Conservation (phyloP, 1,284 basidiomycete species). For the Ceratobasidium sp. region DNA sequence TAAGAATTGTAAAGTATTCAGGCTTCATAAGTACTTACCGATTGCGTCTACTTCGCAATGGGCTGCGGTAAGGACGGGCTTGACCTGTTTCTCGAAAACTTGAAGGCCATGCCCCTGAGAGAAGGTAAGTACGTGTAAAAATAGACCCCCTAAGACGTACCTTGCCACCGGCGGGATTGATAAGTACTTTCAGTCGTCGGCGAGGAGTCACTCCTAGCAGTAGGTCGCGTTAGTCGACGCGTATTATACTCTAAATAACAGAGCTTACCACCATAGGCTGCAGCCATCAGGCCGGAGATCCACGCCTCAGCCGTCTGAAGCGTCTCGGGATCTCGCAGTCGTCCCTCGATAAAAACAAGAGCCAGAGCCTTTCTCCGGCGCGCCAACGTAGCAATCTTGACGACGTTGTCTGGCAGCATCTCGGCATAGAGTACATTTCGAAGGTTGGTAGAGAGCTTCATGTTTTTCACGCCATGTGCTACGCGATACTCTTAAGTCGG, state of each 20-base stretch:
- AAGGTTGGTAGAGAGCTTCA: constrained; percentile 41
- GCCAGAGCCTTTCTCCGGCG: constrained; percentile 34
- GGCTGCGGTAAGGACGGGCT: constrained; percentile 85
- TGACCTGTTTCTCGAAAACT: constrained; percentile 74
- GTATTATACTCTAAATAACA: not conserved
- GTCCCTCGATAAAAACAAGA: constrained; percentile 45
- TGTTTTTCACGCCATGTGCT: constrained; percentile 10
- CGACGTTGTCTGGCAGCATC: constrained; percentile 12
- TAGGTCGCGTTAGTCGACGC: not conserved
- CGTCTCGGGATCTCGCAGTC: constrained; percentile 52
- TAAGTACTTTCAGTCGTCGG: constrained; percentile 74
- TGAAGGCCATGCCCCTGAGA: constrained; percentile 75
- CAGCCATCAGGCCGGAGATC: constrained; percentile 67
- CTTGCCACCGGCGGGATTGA: constrained; percentile 89
- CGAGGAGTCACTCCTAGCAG: constrained; percentile 64
- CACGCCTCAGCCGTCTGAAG: constrained; percentile 63
- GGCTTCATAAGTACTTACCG: constrained; percentile 61
- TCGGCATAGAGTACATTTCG: constrained; percentile 47
- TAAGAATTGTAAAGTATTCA: constrained; percentile 23
- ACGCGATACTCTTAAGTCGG: not conserved
- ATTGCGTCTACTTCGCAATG: constrained; percentile 74
- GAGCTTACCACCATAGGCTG: constrained; percentile 72
- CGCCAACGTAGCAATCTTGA: constrained; percentile 46
- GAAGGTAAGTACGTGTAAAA: constrained; percentile 1
- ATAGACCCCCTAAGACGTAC: constrained; percentile 57